These are phyloP conservation scores for Suillus bovinus DNA, from an alignment of 768 basidiomycete genomes.

Conservation along the genomic window DNA sequence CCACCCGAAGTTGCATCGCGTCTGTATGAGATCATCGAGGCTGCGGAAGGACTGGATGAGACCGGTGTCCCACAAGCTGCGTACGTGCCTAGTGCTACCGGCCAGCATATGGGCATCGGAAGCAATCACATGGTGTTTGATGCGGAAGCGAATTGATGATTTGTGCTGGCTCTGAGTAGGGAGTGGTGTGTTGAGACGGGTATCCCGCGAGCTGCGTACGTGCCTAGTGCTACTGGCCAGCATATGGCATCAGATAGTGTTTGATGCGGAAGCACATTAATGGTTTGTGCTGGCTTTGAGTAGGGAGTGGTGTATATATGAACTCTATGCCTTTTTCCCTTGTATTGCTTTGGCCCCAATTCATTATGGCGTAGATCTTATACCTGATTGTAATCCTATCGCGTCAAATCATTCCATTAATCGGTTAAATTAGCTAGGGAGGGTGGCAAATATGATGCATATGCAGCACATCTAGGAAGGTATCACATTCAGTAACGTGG, in stretches of 20 bases:
- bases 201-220: constrained; percentile 76
- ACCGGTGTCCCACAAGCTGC: constrained; percentile 72
- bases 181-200: constrained; percentile 51
- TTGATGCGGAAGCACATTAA: constrained; percentile 64
- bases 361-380: neutral
- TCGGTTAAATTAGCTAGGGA: neutral
- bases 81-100: constrained; percentile 70
- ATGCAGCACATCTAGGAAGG: neutral
- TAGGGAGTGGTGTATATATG: neutral
- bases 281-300: neutral
- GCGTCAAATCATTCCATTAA: neutral
- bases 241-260: constrained; percentile 65
- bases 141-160: constrained; percentile 49
- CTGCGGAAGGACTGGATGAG: constrained; percentile 92
- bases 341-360: neutral
- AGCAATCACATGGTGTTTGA: constrained; percentile 69
- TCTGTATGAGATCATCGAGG: constrained; percentile 95
- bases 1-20: constrained; percentile 95
- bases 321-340: neutral
- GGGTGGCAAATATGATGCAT: neutral
- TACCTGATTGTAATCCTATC: constrained; percentile 5
- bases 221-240: constrained; percentile 65
- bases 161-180: neutral
- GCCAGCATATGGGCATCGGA: constrained; percentile 54
- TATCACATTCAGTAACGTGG: neutral